Percentiles rank a stretch among this genome's conserved stretches.
phyloP scores from a whole-genome alignment of 2,329 filamentous ascomycete genomes.

The Polytolypa hystricis region DNA sequence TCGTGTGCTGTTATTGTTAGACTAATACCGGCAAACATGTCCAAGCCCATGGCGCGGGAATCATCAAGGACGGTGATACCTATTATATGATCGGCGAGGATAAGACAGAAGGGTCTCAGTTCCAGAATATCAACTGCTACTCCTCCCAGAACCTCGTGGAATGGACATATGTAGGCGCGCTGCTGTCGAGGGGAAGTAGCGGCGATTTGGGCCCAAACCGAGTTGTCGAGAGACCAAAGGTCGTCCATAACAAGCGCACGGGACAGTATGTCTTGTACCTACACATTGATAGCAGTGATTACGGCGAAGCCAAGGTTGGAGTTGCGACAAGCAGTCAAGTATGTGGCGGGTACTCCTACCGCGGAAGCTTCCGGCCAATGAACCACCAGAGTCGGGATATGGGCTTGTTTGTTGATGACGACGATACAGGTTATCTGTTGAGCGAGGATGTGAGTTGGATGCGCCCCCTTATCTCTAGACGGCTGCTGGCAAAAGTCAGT shows the following conservation, averaged over 20 bases:
- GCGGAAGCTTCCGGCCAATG: constrained; percentile 37
- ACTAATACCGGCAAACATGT: not conserved
- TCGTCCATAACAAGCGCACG: constrained; percentile 56
- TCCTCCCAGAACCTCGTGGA: constrained; percentile 51
- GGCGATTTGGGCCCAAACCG: constrained; percentile 51
- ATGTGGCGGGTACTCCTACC: constrained; percentile 49
- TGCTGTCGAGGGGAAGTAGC: constrained; percentile 43
- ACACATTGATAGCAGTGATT: constrained; percentile 53
- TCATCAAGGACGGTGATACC: constrained; percentile 43
- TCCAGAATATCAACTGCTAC: constrained; percentile 59
- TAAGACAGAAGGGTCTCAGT: constrained; percentile 50
- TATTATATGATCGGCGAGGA: constrained; percentile 63
- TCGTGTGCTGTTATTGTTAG: too few relatives aligned
- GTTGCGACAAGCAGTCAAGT: constrained; percentile 50
- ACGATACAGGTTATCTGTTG: constrained; percentile 50
- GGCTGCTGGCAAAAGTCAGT: too few relatives aligned
- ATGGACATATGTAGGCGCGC: constrained; percentile 51
- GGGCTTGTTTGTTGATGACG: constrained; percentile 48
- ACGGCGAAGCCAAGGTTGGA: constrained; percentile 53
- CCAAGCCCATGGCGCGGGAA: constrained; percentile 3
- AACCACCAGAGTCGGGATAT: constrained; percentile 47
- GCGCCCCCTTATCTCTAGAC: not conserved
- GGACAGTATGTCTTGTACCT: constrained; percentile 57
- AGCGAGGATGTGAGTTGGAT: constrained; percentile 46
- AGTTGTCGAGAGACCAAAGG: constrained; percentile 57